These are phyloP conservation scores for Ambispora gerdemannii DNA, from an alignment of 192 early-diverging fungal species.

Conservation along the genomic window DNA sequence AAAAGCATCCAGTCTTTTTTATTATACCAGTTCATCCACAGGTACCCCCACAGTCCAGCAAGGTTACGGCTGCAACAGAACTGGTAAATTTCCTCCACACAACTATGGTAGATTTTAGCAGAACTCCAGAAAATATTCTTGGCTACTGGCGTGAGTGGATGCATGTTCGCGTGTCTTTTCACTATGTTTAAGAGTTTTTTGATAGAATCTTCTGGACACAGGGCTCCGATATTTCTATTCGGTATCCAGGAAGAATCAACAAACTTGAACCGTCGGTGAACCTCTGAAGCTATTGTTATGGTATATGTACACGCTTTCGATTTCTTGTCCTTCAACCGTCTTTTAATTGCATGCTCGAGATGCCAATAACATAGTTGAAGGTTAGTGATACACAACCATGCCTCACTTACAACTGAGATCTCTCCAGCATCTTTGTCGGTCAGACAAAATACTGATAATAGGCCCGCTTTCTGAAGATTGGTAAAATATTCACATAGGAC, in stretches of 20 bases:
- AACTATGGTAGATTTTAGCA: not conserved
- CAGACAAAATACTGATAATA: too few species aligned
- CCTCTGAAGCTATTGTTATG: not conserved
- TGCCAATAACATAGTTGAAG: too few species aligned
- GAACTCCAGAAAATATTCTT: constrained; percentile 6
- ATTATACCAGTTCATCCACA: too few species aligned
- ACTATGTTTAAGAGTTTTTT: constrained; percentile 15
- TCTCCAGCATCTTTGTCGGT: constrained; percentile 11
- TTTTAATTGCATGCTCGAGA: constrained; percentile 5
- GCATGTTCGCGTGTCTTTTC: constrained; percentile 23
- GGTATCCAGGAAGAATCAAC: constrained; percentile 13
- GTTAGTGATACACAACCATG: constrained; percentile 8
- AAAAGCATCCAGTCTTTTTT: not conserved
- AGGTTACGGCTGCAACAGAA: not conserved
- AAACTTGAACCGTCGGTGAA: constrained; percentile 6
- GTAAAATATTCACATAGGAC: too few species aligned
- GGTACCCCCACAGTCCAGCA: not conserved
- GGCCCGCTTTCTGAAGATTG: too few species aligned
- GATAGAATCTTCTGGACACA: not conserved
- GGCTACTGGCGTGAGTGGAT: not conserved
- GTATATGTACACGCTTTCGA: not conserved
- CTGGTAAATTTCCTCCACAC: too few species aligned
- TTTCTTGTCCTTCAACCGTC: not conserved
- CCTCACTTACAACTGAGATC: not conserved
- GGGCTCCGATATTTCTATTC: not conserved